Conservation (phyloP, 2,329 filamentous ascomycete species). For the Aureobasidium lini region DNA sequence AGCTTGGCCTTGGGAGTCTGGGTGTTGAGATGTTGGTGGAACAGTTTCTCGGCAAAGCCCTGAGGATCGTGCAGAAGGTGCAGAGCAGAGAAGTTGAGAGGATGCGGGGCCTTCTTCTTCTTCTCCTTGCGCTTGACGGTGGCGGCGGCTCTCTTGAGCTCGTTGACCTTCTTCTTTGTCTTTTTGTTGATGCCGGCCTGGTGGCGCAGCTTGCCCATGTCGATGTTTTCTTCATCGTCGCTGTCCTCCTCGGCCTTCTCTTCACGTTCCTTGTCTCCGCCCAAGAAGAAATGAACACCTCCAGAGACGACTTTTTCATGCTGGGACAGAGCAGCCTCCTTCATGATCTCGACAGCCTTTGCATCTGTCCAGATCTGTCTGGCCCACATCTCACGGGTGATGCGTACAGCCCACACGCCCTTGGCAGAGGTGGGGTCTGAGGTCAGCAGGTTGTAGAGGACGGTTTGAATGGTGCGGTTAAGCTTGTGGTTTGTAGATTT, state of each 20-base stretch:
- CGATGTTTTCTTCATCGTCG: conserved; percentile 67
- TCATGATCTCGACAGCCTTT: conserved; percentile 96
- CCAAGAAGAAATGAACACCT: conserved; percentile 88
- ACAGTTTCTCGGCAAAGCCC: conserved; percentile 82
- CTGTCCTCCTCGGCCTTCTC: conserved; percentile 78
- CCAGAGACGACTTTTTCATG: conserved; percentile 89
- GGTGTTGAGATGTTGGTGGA: conserved; percentile 76
- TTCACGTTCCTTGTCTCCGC: conserved; percentile 91
- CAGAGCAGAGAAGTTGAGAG: conserved; percentile 91
- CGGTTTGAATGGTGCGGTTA: conserved; percentile 87
- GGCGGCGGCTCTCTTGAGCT: conserved; percentile 72
- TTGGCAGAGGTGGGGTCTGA: conserved; percentile 79
- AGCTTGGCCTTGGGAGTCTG: conserved; percentile 71
- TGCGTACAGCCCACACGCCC: conserved; percentile 90
- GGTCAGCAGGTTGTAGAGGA: conserved; percentile 84
- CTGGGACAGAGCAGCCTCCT: conserved; percentile 78
- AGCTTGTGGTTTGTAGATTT: conserved; percentile 86
- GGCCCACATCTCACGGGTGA: conserved; percentile 94
- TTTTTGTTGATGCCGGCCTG: conserved; percentile 94
- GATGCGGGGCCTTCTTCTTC: conserved; percentile 80
- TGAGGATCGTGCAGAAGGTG: conserved; percentile 93
- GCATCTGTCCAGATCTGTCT: conserved; percentile 92
- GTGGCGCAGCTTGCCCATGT: conserved; percentile 76
- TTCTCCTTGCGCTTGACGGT: conserved; percentile 74
- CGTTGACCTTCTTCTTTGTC: conserved; percentile 75